phyloP scores from a whole-genome alignment of 176 grass and related monocot genomes.

The Aechmea fasciata region DNA sequence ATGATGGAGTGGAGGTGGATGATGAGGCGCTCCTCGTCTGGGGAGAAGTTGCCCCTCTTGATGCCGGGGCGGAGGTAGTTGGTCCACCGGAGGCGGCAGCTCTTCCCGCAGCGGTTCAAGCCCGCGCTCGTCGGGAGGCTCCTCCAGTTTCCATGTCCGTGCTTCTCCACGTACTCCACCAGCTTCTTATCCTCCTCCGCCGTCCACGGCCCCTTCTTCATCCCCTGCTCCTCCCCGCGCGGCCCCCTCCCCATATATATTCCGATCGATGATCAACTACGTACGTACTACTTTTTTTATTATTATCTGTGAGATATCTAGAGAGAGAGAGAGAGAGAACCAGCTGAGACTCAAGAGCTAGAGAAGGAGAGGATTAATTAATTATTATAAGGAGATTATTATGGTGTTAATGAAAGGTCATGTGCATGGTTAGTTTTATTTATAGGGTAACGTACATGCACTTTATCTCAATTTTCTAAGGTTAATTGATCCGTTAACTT shows the following conservation, averaged over 20 bases:
- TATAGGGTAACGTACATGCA: too few species aligned
- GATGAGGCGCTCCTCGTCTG: constrained; percentile 63
- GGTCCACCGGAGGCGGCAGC: constrained; percentile 84
- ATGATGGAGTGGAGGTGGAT: constrained; percentile 46
- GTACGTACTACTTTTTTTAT: too few species aligned
- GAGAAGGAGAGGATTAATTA: too few species aligned
- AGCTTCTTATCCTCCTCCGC: constrained; percentile 47
- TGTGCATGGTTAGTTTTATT: too few species aligned
- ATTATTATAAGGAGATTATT: too few species aligned
- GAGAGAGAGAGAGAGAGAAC: neutral
- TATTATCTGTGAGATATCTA: neutral
- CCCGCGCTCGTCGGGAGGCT: constrained; percentile 44
- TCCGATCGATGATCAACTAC: neutral
- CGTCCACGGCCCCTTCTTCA: constrained; percentile 45
- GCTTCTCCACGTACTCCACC: constrained; percentile 35
- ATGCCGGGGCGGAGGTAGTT: constrained; percentile 90
- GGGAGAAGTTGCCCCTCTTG: constrained; percentile 65
- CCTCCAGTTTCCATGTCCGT: constrained; percentile 48
- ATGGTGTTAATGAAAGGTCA: too few species aligned
- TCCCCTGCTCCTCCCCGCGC: neutral
- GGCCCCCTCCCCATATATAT: constrained; percentile 5
- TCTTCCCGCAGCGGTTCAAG: constrained; percentile 76
- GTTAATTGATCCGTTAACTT: too few species aligned
- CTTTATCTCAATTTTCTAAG: too few species aligned
- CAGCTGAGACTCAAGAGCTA: too few species aligned